Percentiles rank a stretch among this genome's conserved stretches.
These are phyloP conservation scores for Trebouxiophyceae sp. DNA, from an alignment of 163 green algal genomes.

Conservation along the genomic window DNA sequence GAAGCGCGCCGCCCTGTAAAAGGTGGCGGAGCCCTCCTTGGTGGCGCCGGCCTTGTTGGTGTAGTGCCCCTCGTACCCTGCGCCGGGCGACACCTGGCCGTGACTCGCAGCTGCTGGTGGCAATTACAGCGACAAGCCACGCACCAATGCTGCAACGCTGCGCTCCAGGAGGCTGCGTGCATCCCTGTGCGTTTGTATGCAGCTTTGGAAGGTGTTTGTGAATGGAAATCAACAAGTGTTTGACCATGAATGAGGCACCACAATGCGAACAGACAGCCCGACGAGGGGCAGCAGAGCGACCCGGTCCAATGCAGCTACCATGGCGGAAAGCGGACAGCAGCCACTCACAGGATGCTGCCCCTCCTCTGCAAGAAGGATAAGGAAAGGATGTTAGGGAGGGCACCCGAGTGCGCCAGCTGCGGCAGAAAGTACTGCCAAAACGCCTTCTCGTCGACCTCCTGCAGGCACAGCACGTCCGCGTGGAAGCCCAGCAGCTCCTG, in stretches of 20 bases:
- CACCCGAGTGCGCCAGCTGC: constrained; percentile 28
- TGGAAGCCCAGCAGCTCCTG: constrained; percentile 67
- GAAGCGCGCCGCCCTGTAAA: constrained; percentile 64
- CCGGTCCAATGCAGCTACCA: no score
- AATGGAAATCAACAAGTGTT: no score
- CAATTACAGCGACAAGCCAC: no score
- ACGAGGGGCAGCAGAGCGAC: constrained; percentile 1
- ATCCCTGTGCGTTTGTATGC: no score
- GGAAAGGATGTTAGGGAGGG: constrained; percentile 1
- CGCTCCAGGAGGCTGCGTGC: no score
- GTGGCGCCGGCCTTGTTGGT: constrained; percentile 80
- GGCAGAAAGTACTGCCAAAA: constrained; percentile 47
- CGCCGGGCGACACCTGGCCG: no score
- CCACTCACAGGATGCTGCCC: no score
- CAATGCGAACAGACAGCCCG: neutral
- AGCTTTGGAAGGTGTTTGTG: no score
- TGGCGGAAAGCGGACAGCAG: no score
- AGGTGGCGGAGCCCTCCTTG: constrained; percentile 74
- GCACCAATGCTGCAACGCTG: no score
- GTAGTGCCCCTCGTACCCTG: constrained; percentile 65
- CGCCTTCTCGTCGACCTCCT: constrained; percentile 81
- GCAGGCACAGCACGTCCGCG: constrained; percentile 65
- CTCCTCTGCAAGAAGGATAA: neutral
- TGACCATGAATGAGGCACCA: no score
- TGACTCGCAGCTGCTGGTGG: no score